Base-by-base conservation (phyloP, 2,329 filamentous ascomycete species). In the Talaromyces sp. region DNA sequence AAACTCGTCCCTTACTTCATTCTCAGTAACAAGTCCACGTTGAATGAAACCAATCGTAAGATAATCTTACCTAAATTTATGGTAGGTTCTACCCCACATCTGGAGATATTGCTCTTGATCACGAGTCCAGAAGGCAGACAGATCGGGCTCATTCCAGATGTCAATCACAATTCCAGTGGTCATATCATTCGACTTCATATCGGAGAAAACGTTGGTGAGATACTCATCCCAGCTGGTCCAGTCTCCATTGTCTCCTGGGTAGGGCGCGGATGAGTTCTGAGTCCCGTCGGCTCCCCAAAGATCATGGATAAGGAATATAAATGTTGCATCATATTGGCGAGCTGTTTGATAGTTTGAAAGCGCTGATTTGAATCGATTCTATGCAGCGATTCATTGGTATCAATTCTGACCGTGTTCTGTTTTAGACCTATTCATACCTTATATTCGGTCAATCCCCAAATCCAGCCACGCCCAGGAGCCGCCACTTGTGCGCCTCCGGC, bases 91-190 rank as follows among this genome's bases (percentile, higher is more conserved):
- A 20, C 65, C 65, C 63, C 72, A 79, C 37, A 76, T 62, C 39
- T 76, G 61, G 9, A 79, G 52, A 47, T 67, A 80, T 51, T 80
- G 77, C 11, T 66, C 24, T 56, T 70, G 68, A 1, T 55, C 42
- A 3, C 75, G 65, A 7, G 50, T 51, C 65, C 72, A 74, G 70
- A 78, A 80, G 41, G 62, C 65, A 3, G 10, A 39, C 9, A 57
- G 52, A 49, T 82, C 80, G 0, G 80, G 77, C 64, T 83, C 80
- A 51, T 83, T 83, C 80, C 80, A 83, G 32, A 81, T 74, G 47
- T 83, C 81, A 9, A 78, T 65, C 0, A 78, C 68, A 0, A 82
- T 56, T 0, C 70, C 72, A 0, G 65, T 57, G 3, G 70, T 53
- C 60, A 70, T 70, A 39, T 66, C 49, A 43, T 65, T 58, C 3